phyloP scores from a whole-genome alignment of 192 early-diverging fungal species.

The Podochytrium sp. region DNA sequence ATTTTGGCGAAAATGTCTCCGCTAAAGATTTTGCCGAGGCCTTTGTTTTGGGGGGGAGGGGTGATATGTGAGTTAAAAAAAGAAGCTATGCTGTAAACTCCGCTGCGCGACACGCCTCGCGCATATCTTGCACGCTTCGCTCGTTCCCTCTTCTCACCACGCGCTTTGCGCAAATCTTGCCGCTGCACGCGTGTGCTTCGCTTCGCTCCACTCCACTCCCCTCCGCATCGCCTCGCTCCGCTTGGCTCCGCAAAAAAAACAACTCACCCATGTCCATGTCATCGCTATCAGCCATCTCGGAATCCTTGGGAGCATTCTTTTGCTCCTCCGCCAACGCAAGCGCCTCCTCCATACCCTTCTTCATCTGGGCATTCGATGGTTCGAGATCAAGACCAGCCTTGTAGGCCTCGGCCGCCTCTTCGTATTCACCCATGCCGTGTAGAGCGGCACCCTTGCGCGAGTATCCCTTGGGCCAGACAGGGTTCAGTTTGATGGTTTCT shows the following conservation, averaged over 20 bases:
- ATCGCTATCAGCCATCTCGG: background rate
- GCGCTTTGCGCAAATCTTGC: too few species aligned
- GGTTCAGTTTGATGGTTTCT: constrained; percentile 81
- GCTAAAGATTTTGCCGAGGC: constrained; percentile 71
- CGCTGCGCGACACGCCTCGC: too few species aligned
- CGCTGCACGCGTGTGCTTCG: too few species aligned
- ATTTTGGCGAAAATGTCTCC: constrained; percentile 80
- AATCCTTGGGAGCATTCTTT: constrained; percentile 26
- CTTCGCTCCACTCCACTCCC: too few species aligned
- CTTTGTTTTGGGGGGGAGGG: background rate
- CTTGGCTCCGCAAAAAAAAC: too few species aligned
- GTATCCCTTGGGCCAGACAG: constrained; percentile 91
- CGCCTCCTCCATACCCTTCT: constrained; percentile 78
- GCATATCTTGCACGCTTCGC: too few species aligned
- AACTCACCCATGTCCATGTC: constrained; percentile 20
- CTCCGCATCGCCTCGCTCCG: too few species aligned
- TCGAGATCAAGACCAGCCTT: constrained; percentile 78
- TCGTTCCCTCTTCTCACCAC: too few species aligned
- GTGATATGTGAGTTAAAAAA: background rate
- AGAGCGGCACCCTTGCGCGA: constrained; percentile 88
- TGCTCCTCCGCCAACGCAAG: constrained; percentile 60
- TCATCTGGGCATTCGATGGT: constrained; percentile 73
- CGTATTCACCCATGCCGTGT: constrained; percentile 68
- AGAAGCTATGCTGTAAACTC: too few species aligned
- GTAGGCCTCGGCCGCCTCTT: constrained; percentile 80